A percentile compares a stretch with the other conserved stretches of the same genome.
These are phyloP conservation scores for Herpetomonas samuelpessoai DNA, from an alignment of 208 protist genomes.

Conservation along the genomic window DNA sequence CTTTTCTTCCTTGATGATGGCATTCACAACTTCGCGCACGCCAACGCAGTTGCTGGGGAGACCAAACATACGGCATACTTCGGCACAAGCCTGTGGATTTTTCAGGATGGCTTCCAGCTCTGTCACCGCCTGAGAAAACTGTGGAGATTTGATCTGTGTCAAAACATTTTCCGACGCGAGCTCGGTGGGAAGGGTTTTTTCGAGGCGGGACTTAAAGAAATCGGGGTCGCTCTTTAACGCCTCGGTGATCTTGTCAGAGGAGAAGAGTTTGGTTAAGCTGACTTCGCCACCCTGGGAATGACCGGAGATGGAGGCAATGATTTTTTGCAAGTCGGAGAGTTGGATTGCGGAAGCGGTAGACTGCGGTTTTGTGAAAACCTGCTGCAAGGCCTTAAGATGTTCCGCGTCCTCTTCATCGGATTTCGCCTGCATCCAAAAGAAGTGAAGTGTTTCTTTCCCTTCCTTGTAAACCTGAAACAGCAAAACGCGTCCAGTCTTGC, in stretches of 20 bases:
- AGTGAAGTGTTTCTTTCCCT: conserved; percentile 27
- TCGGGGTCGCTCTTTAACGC: conserved; percentile 46
- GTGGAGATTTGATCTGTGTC: conserved; percentile 63
- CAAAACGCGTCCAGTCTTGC: conserved; percentile 70
- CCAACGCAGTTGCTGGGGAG: conserved; percentile 36
- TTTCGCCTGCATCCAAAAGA: conserved; percentile 88
- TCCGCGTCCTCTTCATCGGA: conserved; percentile 56
- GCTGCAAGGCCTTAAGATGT: conserved; percentile 46
- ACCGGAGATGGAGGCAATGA: conserved; percentile 44
- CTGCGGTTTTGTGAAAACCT: conserved; percentile 25
- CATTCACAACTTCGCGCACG: conserved; percentile 50
- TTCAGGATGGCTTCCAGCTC: conserved; percentile 39
- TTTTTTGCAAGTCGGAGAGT: conserved; percentile 55
- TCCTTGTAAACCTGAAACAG: conserved; percentile 47
- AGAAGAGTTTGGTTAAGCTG: conserved; percentile 39
- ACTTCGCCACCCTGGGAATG: conserved; percentile 20
- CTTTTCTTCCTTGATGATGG: conserved; percentile 36
- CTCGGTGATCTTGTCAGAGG: conserved; percentile 42
- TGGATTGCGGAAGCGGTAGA: conserved; percentile 18
- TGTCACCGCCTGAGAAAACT: conserved; percentile 40
- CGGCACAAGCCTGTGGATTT: conserved; percentile 49
- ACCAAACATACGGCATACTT: conserved; percentile 44
- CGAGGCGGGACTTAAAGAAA: conserved; percentile 55
- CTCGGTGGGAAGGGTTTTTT: conserved; percentile 35
- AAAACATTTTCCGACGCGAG: conserved; percentile 37